Evolutionary conservation across 2,329 filamentous ascomycete genomes (phyloP), one percentile per base, ranked within the genome.

Genomic region (Simplicillium sp.): DNA sequence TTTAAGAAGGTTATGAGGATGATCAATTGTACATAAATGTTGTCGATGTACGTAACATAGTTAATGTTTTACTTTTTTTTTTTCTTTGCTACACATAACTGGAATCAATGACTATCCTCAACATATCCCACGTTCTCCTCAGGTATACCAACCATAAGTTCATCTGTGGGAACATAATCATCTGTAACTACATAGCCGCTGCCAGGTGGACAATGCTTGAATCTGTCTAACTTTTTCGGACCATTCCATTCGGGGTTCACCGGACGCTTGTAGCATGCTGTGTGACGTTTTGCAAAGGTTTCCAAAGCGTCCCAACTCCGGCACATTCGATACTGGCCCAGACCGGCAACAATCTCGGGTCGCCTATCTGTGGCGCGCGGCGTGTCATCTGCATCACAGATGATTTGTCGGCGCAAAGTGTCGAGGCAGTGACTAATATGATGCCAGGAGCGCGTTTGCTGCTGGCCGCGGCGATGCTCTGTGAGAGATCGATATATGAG

Each of bases 361-460:
- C 25, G n/a, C 3, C 36, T 36, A 6, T 48, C 47, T 7, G 56
- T 51, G 33, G 48, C 49, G 4, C 50, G 48, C 7, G 54, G 54
- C 13, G 53, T 55, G 38, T 58, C 56, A 37, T 58, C 56, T 4
- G 55, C 56, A 36, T 55, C 40, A 44, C 56, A 58, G 2, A 57
- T 39, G 39, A 57, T 47, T 39, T 58, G 49, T 8, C 51, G 35
- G 8, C 55, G 52, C n/a, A 58, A 40, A 7, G 40, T 41, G 36
- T 56, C 50, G 3, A 58, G 37, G 36, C 55, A 59, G 40, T 58
- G 56, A 16, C 14, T 43, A 38, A 44, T 16, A 29, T 46, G 44
- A 5, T 20, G 15, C n/a, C 17, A 36, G 5, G 41, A 33, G 32
- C 29, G 37, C 4, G 25, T 14, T 33, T 44, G 44, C 29, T 28